phyloP scores from a whole-genome alignment of 176 grass and related monocot genomes.

The Aegilops sharonensis region DNA sequence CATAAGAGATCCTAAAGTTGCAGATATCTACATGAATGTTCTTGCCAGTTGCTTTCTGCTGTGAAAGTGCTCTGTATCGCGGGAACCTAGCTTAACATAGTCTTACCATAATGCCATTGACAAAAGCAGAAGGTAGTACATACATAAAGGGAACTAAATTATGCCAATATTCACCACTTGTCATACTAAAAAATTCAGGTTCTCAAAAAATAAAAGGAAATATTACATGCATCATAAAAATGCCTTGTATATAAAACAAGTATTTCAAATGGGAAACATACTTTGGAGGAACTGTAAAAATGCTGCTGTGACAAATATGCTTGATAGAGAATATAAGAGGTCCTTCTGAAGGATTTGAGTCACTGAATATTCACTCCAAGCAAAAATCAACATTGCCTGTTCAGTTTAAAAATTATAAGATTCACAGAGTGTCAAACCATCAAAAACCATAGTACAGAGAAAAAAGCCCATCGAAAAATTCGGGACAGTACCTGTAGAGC shows the following conservation, averaged over 20 bases:
- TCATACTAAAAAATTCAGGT: not conserved
- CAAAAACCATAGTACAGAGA: not conserved
- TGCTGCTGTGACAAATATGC: conserved; percentile 88
- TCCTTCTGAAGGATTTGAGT: conserved; percentile 66
- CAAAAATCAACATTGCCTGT: conserved; percentile 86
- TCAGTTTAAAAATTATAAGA: conserved; percentile 24
- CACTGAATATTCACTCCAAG: conserved; percentile 67
- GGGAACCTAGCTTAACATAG: not conserved
- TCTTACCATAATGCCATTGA: not conserved
- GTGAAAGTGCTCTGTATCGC: not conserved
- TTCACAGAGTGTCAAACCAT: conserved; percentile 16
- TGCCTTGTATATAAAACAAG: not conserved
- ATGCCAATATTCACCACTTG: conserved; percentile 5
- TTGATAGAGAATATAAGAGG: conserved; percentile 77
- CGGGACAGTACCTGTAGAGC: conserved; percentile 69
- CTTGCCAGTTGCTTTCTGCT: not conserved
- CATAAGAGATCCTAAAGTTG: conserved; percentile 2
- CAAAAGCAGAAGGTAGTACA: conserved; percentile 21
- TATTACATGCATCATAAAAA: not conserved
- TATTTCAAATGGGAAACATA: conserved; percentile 40
- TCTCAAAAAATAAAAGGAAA: not conserved
- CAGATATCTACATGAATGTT: not conserved
- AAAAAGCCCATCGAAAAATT: not conserved
- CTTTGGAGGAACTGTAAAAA: conserved; percentile 87
- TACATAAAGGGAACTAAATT: conserved; percentile 12